Base-by-base conservation (phyloP, 2,329 filamentous ascomycete species). In the Didymella pomorum region DNA sequence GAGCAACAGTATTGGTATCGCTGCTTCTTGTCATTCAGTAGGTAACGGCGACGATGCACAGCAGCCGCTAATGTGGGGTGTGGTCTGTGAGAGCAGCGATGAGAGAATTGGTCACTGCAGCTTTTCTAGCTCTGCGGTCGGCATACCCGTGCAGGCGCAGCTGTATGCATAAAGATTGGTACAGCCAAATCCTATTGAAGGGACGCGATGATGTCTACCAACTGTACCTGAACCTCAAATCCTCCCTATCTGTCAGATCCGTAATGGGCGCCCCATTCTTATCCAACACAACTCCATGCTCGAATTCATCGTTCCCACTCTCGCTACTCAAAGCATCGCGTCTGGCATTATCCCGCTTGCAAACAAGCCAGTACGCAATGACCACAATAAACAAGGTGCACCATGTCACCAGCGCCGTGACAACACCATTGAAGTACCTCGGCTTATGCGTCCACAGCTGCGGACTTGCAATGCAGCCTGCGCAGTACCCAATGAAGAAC, bases 401-500 rank as follows among this genome's bases (percentile, higher is more conserved):
- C 80, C 79, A 82, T 7, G 76, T 79, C 2, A 80, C 79, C 28
- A 83, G 70, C 2, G 72, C 75, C 2, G 79, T 79, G 16, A 83
- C 78, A 9, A 82, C 77, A 18, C 82, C 82, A n/a, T 77, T 73
- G 9, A 76, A 76, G 61, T 83, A 83, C 12, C 79, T 69, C 11
- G 81, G 79, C 46, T 69, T 72, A 28, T 61, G 50, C 1, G 78
- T 80, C 81, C 81, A 84, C 1, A 83, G 73, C 65, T 84, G 81
- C n/a, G 82, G 81, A 0, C 71, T 70, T 0, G 72, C 80, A 51
- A 83, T 82, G 63, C 79, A 80, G 1, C 79, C 80, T 4, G 75
- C 78, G 42, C 79, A 81, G 63, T 83, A 84, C 0, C 79, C 80
- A 25, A 83, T 80, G 68, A 83, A 84, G 67, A 82, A 83, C 66